These are phyloP conservation scores for Suillus discolor DNA, from an alignment of 768 basidiomycete species.

Conservation along the genomic window DNA sequence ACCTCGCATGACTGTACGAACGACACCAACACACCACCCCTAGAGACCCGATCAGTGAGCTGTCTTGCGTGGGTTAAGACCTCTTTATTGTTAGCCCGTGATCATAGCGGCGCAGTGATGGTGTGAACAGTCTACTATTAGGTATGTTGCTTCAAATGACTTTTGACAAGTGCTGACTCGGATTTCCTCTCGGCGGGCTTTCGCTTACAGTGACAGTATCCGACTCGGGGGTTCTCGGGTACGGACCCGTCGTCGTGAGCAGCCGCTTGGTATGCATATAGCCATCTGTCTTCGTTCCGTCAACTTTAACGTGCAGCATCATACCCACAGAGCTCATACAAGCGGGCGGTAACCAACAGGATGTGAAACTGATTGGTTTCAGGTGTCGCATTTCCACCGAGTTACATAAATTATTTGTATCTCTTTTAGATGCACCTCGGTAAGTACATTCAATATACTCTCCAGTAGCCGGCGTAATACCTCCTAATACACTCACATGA, in stretches of 20 bases:
- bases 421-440: not conserved
- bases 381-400: not conserved
- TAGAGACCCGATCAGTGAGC: not conserved
- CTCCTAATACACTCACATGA: not conserved
- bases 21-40: not conserved
- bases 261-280: constrained; percentile 1
- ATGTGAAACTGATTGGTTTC: not conserved
- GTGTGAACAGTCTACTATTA: not conserved
- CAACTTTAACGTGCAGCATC: not conserved
- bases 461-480: not conserved
- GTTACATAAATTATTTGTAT: not conserved
- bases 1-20: not conserved
- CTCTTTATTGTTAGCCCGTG: not conserved
- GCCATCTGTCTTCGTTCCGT: not conserved
- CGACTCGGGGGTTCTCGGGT: not conserved
- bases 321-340: not conserved
- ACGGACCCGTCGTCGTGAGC: not conserved
- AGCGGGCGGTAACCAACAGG: not conserved
- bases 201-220: not conserved
- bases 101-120: not conserved
- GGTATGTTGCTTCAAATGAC: not conserved
- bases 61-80: not conserved
- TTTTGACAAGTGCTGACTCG: not conserved
- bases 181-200: not conserved
- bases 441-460: not conserved